Base-by-base conservation (phyloP, 2,329 filamentous ascomycete genomes). In the Microdochium paspali region DNA sequence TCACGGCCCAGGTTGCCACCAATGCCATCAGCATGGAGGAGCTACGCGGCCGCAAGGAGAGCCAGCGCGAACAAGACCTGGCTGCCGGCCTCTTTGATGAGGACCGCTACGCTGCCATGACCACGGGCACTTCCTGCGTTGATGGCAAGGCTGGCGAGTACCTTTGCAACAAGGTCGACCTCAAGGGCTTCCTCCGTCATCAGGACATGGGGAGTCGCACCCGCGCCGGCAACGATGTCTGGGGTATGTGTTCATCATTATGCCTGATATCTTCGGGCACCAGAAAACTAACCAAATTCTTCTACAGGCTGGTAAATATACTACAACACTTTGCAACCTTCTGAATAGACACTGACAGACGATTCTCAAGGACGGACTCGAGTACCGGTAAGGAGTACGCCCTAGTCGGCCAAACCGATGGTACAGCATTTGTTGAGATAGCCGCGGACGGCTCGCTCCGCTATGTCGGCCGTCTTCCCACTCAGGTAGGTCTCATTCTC, bases 341-440 rank as follows among this genome's bases (percentile, higher is more conserved):
- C n/a, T n/a, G n/a, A n/a, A n/a, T n/a, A n/a, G n/a, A n/a, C n/a
- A n/a, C n/a, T n/a, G n/a, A n/a, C n/a, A n/a, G n/a, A n/a, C n/a
- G n/a, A n/a, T n/a, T n/a, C n/a, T n/a, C n/a, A n/a, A n/a, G 35
- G 35, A 40, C 35, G n/a, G 35, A 40, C 35, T 21, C 35, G 4
- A 7, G 9, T 20, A 40, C n/a, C 23, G 73, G 72, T 15, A 68
- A 72, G 3, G 72, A 76, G 54, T 74, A 76, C 44, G 68, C 64
- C n/a, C 65, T 68, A 24, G 63, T 75, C 24, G 72, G 70, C 4
- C 70, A 74, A 51, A 62, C 61, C n/a, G 70, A 75, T 46, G 73
- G 74, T 18, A 70, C 72, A 1, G 70, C 70, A 3, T 76, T 77
- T 44, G 69, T 69, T 12, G 73, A 77, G 52, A 64, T 77, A 46